These are phyloP conservation scores for Prunus padus DNA, from an alignment of 306 rosid species.

Conservation along the genomic window DNA sequence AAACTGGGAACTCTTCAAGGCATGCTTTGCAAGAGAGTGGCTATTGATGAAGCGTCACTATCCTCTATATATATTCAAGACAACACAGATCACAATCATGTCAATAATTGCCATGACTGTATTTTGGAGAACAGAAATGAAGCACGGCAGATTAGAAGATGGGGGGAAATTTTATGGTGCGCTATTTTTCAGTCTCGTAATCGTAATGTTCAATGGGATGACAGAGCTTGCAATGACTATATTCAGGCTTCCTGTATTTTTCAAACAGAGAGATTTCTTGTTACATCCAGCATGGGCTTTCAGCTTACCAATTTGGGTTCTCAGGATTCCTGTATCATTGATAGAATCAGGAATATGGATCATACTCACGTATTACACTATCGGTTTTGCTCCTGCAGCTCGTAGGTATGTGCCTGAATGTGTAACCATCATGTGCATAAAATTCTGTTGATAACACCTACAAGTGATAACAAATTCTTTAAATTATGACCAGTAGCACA, in stretches of 20 bases:
- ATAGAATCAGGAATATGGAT: constrained; percentile 19
- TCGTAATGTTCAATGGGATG: constrained; percentile 35
- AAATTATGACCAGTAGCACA: neutral
- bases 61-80: constrained; percentile 51
- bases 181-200: constrained; percentile 41
- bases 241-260: constrained; percentile 28
- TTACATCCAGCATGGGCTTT: constrained; percentile 29
- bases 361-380: constrained; percentile 39
- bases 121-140: constrained; percentile 51
- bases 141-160: constrained; percentile 11
- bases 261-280: constrained; percentile 24
- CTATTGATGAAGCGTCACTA: constrained; percentile 51
- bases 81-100: constrained; percentile 41
- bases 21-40: constrained; percentile 61
- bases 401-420: constrained; percentile 35
- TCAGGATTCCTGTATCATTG: constrained; percentile 21
- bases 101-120: constrained; percentile 41
- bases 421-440: neutral
- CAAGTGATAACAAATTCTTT: neutral
- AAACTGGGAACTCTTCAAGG: constrained; percentile 42
- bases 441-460: neutral
- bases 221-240: constrained; percentile 26
- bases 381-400: constrained; percentile 56
- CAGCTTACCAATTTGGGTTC: constrained; percentile 12
- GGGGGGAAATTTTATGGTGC: constrained; percentile 48